Evolutionary conservation across 2,329 filamentous ascomycete species (phyloP).

Genomic region (Xylariaceae sp.): DNA sequence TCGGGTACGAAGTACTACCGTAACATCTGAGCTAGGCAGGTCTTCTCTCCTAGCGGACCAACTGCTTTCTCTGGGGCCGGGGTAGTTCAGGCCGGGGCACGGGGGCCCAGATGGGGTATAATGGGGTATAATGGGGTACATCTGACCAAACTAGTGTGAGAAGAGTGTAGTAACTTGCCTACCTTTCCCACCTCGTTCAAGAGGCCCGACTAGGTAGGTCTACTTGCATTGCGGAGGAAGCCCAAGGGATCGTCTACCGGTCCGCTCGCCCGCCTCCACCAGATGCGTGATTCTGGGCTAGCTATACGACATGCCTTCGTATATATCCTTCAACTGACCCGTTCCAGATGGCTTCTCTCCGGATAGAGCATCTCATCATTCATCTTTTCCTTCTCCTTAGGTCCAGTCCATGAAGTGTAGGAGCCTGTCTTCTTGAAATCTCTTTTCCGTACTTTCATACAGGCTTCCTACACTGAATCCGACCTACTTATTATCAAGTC

Average conservation of each 20-base stretch:
- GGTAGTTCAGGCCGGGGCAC: constrained; percentile 6
- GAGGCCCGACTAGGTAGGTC: constrained; percentile 22
- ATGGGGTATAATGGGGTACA: constrained; percentile 17
- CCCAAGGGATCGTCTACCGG: constrained; percentile 24
- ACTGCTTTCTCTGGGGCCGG: constrained; percentile 13
- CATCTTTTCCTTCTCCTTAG: not conserved
- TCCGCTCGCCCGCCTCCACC: constrained; percentile 28
- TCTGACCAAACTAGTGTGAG: constrained; percentile 22
- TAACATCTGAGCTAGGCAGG: not conserved
- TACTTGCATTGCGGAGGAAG: constrained; percentile 12
- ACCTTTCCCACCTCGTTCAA: constrained; percentile 18
- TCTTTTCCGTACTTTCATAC: not conserved
- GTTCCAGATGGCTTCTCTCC: constrained; percentile 10
- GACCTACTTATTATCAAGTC: constrained; percentile 3
- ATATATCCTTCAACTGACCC: constrained; percentile 24
- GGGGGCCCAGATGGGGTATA: constrained; percentile 23
- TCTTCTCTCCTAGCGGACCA: constrained; percentile 11
- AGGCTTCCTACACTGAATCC: not conserved
- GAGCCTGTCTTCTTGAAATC: constrained; percentile 2
- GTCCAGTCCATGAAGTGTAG: not conserved
- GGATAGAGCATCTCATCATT: constrained; percentile 4
- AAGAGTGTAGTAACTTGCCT: not conserved
- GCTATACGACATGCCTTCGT: constrained; percentile 8
- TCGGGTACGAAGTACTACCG: not conserved
- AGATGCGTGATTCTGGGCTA: constrained; percentile 15